Evolutionary conservation across 2,329 filamentous ascomycete genomes (phyloP).

Genomic region (Orbilia oligospora): DNA sequence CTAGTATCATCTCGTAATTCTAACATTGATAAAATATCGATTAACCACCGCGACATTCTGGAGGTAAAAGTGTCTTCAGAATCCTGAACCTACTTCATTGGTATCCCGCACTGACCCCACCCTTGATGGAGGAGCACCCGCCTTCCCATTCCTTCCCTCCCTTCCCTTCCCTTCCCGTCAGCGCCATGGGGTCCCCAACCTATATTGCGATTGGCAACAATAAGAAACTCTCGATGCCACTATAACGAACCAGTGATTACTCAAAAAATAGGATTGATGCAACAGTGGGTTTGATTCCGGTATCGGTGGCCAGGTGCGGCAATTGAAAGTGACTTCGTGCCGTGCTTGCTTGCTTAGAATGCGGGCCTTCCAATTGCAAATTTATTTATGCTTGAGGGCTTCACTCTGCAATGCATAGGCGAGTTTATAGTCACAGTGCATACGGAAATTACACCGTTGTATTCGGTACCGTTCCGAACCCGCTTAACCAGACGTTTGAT

Average conservation of each 20-base stretch:
- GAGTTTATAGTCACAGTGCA: conserved; percentile 22
- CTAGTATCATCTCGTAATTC: not conserved
- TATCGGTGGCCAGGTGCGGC: conserved; percentile 38
- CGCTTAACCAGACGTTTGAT: not conserved
- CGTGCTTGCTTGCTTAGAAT: conserved; percentile 17
- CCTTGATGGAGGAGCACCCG: conserved; percentile 37
- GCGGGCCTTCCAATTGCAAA: not conserved
- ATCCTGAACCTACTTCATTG: conserved; percentile 15
- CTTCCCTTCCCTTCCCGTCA: conserved; percentile 45
- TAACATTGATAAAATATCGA: not conserved
- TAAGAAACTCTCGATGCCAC: conserved; percentile 24
- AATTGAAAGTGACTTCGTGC: conserved; percentile 7
- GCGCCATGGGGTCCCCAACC: conserved; percentile 39
- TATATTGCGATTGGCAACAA: conserved; percentile 23
- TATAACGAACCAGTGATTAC: conserved; percentile 7
- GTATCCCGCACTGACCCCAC: conserved; percentile 23
- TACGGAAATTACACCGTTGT: conserved; percentile 28
- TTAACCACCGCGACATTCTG: conserved; percentile 2
- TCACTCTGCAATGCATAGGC: conserved; percentile 22
- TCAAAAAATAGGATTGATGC: conserved; percentile 16
- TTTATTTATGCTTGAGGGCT: conserved; percentile 2
- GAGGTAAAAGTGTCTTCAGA: conserved; percentile 5
- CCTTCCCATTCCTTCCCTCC: conserved; percentile 35
- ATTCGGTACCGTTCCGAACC: conserved; percentile 22
- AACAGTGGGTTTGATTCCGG: conserved; percentile 28